Conservation (phyloP, 768 basidiomycete genomes). For the Fomitopsis pulvina region DNA sequence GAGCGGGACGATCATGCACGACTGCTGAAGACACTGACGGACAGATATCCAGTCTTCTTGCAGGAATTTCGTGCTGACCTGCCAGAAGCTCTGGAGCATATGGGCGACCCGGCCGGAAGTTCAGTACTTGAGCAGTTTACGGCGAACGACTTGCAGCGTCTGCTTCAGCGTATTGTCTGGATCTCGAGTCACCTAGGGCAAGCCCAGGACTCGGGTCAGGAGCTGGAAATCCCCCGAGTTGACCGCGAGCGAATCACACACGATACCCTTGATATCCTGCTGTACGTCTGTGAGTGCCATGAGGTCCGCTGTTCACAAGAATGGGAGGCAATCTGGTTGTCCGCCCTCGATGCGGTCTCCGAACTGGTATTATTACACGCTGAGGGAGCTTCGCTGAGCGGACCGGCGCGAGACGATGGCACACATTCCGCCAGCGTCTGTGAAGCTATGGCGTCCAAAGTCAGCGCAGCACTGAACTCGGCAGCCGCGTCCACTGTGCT, state of each 20-base stretch:
- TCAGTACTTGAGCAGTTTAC: background rate
- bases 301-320: background rate
- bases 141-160: background rate
- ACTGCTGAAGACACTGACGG: background rate
- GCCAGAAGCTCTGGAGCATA: background rate
- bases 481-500: background rate
- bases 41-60: background rate
- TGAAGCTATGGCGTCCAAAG: background rate
- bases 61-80: background rate
- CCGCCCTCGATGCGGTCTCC: background rate
- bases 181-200: background rate
- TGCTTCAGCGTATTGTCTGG: background rate
- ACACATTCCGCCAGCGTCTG: too few species aligned
- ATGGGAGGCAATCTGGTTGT: background rate
- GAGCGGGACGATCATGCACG: background rate
- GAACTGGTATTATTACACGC: background rate
- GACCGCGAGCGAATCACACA: background rate
- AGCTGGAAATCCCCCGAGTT: background rate
- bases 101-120: background rate
- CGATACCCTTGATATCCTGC: background rate
- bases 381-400: background rate
- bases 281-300: background rate
- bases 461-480: background rate
- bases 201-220: background rate
- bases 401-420: background rate